Conservation (phyloP, 257 asterid genomes). For the Primulina tabacum region DNA sequence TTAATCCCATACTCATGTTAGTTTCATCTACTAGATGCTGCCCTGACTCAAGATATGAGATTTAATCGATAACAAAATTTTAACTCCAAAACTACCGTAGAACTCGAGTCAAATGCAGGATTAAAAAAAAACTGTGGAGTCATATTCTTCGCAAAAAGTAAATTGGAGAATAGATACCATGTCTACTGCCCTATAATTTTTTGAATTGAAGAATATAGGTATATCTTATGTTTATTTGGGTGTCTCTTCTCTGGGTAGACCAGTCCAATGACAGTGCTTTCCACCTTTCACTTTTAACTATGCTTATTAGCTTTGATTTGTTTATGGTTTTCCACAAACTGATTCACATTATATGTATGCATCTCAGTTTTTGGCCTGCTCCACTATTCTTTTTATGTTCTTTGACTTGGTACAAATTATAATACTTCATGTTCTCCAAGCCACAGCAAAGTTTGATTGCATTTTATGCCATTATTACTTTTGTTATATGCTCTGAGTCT, state of each 20-base stretch:
- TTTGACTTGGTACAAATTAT: not conserved
- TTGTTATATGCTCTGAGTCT: not conserved
- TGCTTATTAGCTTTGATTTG: constrained; percentile 27
- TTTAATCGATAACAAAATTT: not conserved
- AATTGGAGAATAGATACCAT: not conserved
- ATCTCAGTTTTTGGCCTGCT: constrained; percentile 24
- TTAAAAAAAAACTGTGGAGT: too few species aligned
- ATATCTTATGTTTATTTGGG: not conserved
- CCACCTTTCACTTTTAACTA: not conserved
- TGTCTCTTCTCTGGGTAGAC: not conserved
- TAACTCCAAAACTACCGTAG: too few species aligned
- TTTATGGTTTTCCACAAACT: constrained; percentile 27
- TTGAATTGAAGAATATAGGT: not conserved
- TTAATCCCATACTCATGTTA: not conserved
- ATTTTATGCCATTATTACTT: not conserved
- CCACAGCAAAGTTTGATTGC: not conserved
- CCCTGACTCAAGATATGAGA: too few species aligned
- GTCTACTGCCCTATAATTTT: not conserved
- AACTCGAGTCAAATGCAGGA: too few species aligned
- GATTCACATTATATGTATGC: constrained; percentile 37
- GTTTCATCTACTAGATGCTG: too few species aligned
- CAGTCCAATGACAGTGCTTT: not conserved
- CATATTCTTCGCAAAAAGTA: not conserved
- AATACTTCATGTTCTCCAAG: not conserved
- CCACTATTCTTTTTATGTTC: not conserved